Evolutionary conservation across 306 rosid species (phyloP).

Genomic region (Crataegus laevigata): DNA sequence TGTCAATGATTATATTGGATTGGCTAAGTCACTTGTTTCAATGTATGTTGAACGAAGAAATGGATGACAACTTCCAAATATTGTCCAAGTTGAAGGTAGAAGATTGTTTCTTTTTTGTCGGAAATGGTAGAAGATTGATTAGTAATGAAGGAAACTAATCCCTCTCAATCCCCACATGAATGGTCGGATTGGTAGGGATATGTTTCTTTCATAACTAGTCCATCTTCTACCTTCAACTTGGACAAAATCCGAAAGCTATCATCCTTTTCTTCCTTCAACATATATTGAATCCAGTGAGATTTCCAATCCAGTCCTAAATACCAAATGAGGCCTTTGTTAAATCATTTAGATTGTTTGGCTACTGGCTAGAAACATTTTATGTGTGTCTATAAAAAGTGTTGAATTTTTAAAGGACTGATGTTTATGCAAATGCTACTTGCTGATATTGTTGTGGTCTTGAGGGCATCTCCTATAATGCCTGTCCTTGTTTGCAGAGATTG

Average conservation of each 20-base stretch:
- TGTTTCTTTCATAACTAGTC: no score
- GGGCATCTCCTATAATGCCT: neutral
- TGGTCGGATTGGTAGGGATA: no score
- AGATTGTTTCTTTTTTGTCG: neutral
- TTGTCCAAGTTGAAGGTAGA: neutral
- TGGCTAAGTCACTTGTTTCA: neutral
- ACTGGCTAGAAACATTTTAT: neutral
- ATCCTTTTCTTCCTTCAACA: neutral
- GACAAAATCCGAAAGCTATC: neutral
- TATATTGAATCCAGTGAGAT: no score
- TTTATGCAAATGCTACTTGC: neutral
- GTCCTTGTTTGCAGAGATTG: constrained; percentile 47
- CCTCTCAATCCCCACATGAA: no score
- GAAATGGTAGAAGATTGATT: neutral
- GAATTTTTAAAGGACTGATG: neutral
- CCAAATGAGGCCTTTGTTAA: neutral
- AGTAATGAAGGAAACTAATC: neutral
- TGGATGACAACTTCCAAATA: neutral
- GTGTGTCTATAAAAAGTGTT: neutral
- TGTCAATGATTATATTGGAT: neutral
- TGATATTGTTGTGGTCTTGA: neutral
- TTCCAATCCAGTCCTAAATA: no score
- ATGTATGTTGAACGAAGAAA: neutral
- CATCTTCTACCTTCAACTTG: neutral
- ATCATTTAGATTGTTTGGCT: neutral